Percentiles rank a stretch among this genome's conserved stretches.
These are phyloP conservation scores for Stylosanthes scabra DNA, from an alignment of 331 rosid genomes.

Conservation along the genomic window DNA sequence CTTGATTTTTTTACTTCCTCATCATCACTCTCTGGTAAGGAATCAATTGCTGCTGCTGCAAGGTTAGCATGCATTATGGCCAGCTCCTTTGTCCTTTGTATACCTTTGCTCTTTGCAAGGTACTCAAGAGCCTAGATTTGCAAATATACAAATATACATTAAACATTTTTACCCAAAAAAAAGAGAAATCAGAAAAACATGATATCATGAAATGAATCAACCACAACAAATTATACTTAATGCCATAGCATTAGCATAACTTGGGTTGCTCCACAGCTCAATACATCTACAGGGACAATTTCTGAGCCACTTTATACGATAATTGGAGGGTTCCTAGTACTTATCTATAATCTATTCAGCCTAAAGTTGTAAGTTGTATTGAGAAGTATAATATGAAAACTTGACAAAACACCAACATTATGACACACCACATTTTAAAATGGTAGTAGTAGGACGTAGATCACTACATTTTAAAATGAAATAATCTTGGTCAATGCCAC, in stretches of 20 bases:
- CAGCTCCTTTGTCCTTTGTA: slow-evolving; percentile 78
- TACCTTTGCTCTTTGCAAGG: slow-evolving; percentile 76
- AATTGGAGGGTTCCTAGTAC: neutral
- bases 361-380: neutral
- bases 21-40: slow-evolving; percentile 67
- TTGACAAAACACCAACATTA: neutral
- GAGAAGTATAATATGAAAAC: too few relatives aligned
- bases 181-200: neutral
- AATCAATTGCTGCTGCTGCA: slow-evolving; percentile 85
- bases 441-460: too few relatives aligned
- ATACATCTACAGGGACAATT: neutral
- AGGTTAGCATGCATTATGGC: slow-evolving; percentile 80
- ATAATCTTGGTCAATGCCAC: too few relatives aligned
- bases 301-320: neutral
- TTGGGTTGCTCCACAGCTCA: neutral
- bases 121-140: slow-evolving; percentile 58
- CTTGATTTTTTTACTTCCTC: slow-evolving; percentile 76
- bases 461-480: too few relatives aligned
- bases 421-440: too few relatives aligned
- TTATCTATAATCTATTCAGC: neutral
- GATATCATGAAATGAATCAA: neutral
- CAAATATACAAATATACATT: neutral
- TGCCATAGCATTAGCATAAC: neutral
- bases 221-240: neutral
- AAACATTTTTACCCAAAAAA: neutral